Evolutionary conservation across 768 basidiomycete genomes (phyloP), one percentile per base, ranked within the genome.

Genomic region (Paxillus ammoniavirescens): DNA sequence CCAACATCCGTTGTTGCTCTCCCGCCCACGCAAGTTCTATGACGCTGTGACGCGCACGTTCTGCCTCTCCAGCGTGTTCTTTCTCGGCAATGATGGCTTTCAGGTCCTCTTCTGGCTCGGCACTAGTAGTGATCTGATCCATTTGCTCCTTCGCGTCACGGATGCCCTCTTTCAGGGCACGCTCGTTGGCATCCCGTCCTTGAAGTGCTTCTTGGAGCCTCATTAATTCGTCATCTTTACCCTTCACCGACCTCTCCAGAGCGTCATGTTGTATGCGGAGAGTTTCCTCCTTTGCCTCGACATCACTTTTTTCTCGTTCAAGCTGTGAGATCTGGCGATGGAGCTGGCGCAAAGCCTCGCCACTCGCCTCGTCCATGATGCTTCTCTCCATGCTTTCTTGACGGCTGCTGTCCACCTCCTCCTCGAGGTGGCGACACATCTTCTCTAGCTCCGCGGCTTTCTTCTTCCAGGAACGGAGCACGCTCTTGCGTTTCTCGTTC

Each of bases 351-450:
- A 98, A 74, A 30, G 86, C 91, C 68, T 85, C 84, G 2, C 87
- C 80, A 54, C 87, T 89, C 2, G 89, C 87, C 58, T 86, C 87
- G 61, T 90, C 89, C 78, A 96, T 94, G 38, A 95, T 72, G 57
- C 91, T 89, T 17, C 86, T 75, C 55, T 89, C 87, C 68, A 92
- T 74, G 61, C 86, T 90, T 63, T 91, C 90, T 60, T 89, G 84
- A 38, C 93, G 78, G 41, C 87, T 88, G 7, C 82, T 77, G 56
- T 98, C 95, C 28, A 95, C 89, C 65, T 95, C 89, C 65, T 95
- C 93, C 73, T 96, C 89, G 30, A 87, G 75, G 52, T 75, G 72
- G 14, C 83, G 77, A 49, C 85, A 84, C 55, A 81, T 74, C 57
- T 75, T 79, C 71, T 92, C 89, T 44, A 93, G 72, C 57, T 91